Conservation (phyloP, 257 asterid species). For the Solanum paucissectum region DNA sequence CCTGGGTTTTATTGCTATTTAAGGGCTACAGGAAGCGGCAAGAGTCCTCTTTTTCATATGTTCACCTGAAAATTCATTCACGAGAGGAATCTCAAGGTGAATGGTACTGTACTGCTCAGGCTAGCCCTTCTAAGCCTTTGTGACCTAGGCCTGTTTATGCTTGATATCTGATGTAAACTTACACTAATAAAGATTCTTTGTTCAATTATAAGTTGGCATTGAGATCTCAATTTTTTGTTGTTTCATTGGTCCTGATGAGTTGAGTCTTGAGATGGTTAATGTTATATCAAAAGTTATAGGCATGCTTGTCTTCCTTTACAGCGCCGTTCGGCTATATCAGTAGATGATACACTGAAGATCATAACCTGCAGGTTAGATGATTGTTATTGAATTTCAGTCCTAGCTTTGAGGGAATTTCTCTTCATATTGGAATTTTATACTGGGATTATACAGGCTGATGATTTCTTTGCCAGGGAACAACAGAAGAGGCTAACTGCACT, state of each 20-base stretch:
- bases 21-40: not conserved
- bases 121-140: not conserved
- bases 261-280: not conserved
- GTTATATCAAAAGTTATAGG: not conserved
- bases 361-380: conserved; percentile 61
- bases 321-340: conserved; percentile 68
- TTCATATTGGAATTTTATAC: not conserved
- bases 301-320: conserved; percentile 21
- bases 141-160: not conserved
- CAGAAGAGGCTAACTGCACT: conserved; percentile 61
- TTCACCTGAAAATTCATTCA: not conserved
- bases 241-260: not conserved
- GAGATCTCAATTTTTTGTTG: not conserved
- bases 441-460: conserved; percentile 2
- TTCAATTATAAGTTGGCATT: not conserved
- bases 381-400: not conserved
- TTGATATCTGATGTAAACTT: not conserved
- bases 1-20: not conserved
- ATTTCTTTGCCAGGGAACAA: conserved; percentile 52
- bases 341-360: conserved; percentile 68
- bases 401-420: not conserved
- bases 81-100: not conserved
- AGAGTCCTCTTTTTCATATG: not conserved
- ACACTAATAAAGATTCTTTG: not conserved
- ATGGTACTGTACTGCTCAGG: not conserved